Conservation (phyloP, 164 flowering plant species). For the Chloranthus sessilifolius region DNA sequence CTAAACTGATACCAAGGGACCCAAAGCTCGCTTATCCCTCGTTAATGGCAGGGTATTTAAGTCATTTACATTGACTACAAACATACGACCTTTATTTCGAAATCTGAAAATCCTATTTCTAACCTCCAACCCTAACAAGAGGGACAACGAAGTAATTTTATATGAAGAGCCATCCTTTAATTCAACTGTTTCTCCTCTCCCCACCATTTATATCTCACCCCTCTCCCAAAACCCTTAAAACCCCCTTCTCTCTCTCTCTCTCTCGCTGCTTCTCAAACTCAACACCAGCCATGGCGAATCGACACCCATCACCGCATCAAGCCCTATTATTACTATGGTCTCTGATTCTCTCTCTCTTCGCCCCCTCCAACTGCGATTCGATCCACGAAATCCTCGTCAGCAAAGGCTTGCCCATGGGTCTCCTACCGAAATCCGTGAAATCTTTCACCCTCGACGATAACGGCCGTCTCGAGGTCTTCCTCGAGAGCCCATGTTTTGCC, state of each 20-base stretch:
- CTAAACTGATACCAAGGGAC: no score
- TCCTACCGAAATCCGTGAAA: constrained; percentile 56
- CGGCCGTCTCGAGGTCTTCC: constrained; percentile 54
- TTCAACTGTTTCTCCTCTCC: constrained; percentile 4
- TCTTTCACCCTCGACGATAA: constrained; percentile 43
- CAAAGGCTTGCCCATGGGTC: constrained; percentile 69
- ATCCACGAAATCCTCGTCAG: constrained; percentile 62
- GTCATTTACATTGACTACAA: no score
- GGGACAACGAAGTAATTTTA: no score
- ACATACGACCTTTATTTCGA: no score
- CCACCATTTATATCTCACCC: not conserved
- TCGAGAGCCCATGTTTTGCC: constrained; percentile 65
- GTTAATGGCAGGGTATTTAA: no score
- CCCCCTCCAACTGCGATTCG: constrained; percentile 14
- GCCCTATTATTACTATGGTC: not conserved
- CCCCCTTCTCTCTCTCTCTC: constrained; percentile 11
- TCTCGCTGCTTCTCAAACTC: no score
- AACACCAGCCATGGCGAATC: no score
- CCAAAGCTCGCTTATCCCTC: no score
- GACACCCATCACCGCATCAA: not conserved
- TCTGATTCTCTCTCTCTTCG: constrained; percentile 6
- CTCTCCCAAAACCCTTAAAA: not conserved
- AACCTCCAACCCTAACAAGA: constrained; percentile 4
- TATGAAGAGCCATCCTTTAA: no score
- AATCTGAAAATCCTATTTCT: not conserved